These are phyloP conservation scores for Zygosaccharomyces bailii DNA, from an alignment of 805 yeast species.

Conservation along the genomic window DNA sequence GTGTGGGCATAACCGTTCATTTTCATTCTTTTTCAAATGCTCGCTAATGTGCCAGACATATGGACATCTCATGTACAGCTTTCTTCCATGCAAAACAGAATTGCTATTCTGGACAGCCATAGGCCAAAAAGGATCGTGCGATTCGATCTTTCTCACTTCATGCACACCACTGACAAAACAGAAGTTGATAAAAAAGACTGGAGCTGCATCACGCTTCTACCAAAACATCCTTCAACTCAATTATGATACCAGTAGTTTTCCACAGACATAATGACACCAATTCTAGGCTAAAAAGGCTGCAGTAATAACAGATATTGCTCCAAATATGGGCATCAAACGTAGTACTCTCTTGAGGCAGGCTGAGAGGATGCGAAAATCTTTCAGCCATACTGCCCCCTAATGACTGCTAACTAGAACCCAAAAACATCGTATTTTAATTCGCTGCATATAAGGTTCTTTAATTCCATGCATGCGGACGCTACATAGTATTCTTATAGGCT, in stretches of 20 bases:
- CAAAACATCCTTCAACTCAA: not conserved
- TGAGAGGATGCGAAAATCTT: too few species aligned
- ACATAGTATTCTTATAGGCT: not conserved
- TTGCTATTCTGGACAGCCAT: not conserved
- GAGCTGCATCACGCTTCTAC: not conserved
- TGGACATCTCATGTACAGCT: not conserved
- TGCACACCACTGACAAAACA: not conserved
- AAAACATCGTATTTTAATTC: not conserved
- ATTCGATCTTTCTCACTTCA: not conserved
- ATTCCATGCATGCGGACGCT: not conserved
- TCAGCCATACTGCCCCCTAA: not conserved
- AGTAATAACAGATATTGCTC: not conserved
- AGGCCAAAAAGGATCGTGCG: not conserved
- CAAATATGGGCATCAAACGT: not conserved
- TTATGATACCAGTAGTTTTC: not conserved
- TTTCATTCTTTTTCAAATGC: not conserved
- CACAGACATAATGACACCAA: not conserved
- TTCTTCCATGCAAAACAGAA: not conserved
- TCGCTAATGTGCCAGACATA: not conserved
- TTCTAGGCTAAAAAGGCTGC: not conserved
- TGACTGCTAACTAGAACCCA: too few species aligned
- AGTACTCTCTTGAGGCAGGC: too few species aligned
- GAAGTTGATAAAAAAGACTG: not conserved
- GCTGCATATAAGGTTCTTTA: not conserved
- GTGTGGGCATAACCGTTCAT: not conserved